These are phyloP conservation scores for Ophiostoma triangulosporum DNA, from an alignment of 2,329 filamentous ascomycete genomes.

Conservation along the genomic window DNA sequence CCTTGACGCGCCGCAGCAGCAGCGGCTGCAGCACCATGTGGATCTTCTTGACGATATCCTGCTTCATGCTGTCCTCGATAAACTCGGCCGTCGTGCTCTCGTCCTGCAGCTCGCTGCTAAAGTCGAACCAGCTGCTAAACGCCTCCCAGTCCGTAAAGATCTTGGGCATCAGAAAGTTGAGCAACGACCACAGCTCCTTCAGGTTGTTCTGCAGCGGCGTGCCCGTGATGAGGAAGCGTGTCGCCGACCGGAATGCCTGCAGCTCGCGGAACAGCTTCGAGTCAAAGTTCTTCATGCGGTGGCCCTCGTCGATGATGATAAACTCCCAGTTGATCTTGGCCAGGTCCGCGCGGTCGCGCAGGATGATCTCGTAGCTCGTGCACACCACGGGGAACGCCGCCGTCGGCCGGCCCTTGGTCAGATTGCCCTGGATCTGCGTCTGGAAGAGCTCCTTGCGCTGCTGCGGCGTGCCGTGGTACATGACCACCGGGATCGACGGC, in stretches of 20 bases:
- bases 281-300: constrained; percentile 94
- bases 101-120: constrained; percentile 79
- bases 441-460: constrained; percentile 65
- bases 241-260: constrained; percentile 78
- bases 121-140: constrained; percentile 95
- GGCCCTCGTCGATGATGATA: constrained; percentile 95
- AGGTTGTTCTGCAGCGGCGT: constrained; percentile 94
- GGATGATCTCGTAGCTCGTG: constrained; percentile 91
- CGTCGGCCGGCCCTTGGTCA: constrained; percentile 44
- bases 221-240: constrained; percentile 82
- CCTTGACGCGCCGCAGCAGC: constrained; percentile 75
- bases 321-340: constrained; percentile 88
- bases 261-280: constrained; percentile 83
- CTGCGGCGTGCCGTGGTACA: constrained; percentile 78
- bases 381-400: constrained; percentile 78
- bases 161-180: constrained; percentile 84
- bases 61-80: constrained; percentile 62
- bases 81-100: constrained; percentile 67
- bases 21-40: constrained; percentile 90
- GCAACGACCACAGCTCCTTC: constrained; percentile 82
- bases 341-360: constrained; percentile 73
- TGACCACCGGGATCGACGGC: constrained; percentile 70
- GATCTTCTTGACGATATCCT: constrained; percentile 74
- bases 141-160: constrained; percentile 89
- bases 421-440: constrained; percentile 55